Evolutionary conservation across 2,329 filamentous ascomycete species (phyloP), one percentile per base, ranked within the genome.

Genomic region (Trichophyton simii): DNA sequence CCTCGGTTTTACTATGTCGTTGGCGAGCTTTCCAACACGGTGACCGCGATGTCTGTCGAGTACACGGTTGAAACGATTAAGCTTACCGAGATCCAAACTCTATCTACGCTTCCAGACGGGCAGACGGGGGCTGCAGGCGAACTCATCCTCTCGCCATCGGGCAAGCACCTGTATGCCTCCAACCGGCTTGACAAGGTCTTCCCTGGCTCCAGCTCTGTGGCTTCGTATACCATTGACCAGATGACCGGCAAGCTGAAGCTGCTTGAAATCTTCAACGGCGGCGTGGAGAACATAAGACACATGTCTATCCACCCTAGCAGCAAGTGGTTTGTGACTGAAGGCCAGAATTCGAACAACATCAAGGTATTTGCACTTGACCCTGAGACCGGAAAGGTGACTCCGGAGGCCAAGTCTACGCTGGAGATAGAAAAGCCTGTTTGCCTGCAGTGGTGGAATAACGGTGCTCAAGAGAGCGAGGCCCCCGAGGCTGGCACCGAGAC

Each of bases 141-240:
- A 69, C 74, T 85, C n/a, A 74, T 76, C 54, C 71, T 83, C 5
- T 52, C 60, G 42, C 62, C 62, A 69, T 70, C 66, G 31, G 76
- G 79, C 63, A 81, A 79, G 41, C 88, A 84, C 75, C 70, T 91
- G 59, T 77, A 87, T 66, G 79, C 87, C 48, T 87, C 85, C 1
- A 87, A 87, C 65, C 85, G 88, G 64, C 81, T 82, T 68, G 86
- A 87, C 68, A 58, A 58, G 55, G 73, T 79, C 22, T 81, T 85
- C 69, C 72, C 62, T 63, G 67, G 65, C 76, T 69, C 78, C 7
- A 87, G 91, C 73, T 82, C 85, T 0, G 73, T 91, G 60, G 79
- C 86, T 63, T 83, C 78, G 62, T 89, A 83, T 75, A 68, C 75
- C 61, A 80, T 82, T 61, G 71, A 82, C 3, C 81, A 86, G 13